A percentile compares a stretch with the other conserved stretches of the same genome.
Evolutionary conservation across 2,329 filamentous ascomycete genomes (phyloP).

Genomic region (Tothia fuscella): DNA sequence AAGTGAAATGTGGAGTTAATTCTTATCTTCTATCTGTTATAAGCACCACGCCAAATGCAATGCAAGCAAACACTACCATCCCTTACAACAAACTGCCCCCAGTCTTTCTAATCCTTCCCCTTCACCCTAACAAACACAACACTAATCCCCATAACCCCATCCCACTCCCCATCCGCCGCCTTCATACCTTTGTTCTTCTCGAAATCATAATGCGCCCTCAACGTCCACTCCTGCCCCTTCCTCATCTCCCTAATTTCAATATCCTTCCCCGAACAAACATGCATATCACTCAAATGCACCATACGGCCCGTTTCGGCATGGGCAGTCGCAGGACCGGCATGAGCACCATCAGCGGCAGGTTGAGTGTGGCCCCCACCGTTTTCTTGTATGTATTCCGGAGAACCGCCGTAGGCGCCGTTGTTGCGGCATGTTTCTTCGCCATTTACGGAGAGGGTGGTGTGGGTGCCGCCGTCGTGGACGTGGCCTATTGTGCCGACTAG

Average conservation of each 20-base stretch:
- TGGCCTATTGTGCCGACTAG: slow-evolving; percentile 6
- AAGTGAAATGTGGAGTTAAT: too few species aligned
- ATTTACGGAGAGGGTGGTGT: not conserved
- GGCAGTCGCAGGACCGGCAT: not conserved
- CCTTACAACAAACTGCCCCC: too few species aligned
- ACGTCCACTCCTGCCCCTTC: slow-evolving; percentile 7
- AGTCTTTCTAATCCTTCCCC: too few species aligned
- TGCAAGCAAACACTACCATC: too few species aligned
- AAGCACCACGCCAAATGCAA: too few species aligned
- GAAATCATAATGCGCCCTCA: slow-evolving; percentile 8
- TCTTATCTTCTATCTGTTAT: too few species aligned
- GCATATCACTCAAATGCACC: slow-evolving; percentile 4
- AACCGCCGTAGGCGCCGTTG: not conserved
- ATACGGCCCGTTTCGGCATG: too few species aligned
- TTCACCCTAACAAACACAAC: slow-evolving; percentile 7
- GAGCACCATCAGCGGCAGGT: not conserved
- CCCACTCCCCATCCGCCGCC: slow-evolving; percentile 5
- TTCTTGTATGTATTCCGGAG: not conserved
- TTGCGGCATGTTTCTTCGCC: slow-evolving; percentile 5
- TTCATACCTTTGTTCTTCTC: slow-evolving; percentile 3
- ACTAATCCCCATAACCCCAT: slow-evolving; percentile 9
- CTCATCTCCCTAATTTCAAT: not conserved
- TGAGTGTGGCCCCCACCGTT: not conserved
- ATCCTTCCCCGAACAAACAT: not conserved
- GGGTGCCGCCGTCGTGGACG: slow-evolving; percentile 6